phyloP scores from a whole-genome alignment of 352 stramenopile genomes.

The Achlya hypogyna region DNA sequence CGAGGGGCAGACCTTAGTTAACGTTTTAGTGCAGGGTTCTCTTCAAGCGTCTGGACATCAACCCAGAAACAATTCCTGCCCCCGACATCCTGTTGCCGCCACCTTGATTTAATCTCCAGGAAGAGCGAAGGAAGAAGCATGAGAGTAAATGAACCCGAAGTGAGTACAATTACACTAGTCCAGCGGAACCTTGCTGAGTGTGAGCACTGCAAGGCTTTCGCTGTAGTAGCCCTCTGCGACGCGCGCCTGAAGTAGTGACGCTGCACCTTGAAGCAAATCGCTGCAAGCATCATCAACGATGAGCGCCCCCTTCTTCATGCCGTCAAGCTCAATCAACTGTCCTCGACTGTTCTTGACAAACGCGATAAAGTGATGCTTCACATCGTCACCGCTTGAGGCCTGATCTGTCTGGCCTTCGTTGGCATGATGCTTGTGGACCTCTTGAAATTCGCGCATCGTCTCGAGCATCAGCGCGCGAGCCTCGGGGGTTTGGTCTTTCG shows the following conservation, averaged over 20 bases:
- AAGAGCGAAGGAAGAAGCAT: too few species aligned
- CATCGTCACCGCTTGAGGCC: slow-evolving; percentile 3
- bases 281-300: slow-evolving; percentile 1
- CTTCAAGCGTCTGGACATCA: too few species aligned
- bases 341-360: slow-evolving; percentile 10
- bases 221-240: slow-evolving; percentile 13
- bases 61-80: too few species aligned
- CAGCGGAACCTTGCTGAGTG: slow-evolving; percentile 9
- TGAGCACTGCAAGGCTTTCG: slow-evolving; percentile 19
- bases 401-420: background rate
- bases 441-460: slow-evolving; percentile 18
- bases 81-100: too few species aligned
- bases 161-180: background rate
- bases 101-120: too few species aligned
- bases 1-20: too few species aligned
- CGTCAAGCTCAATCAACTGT: slow-evolving; percentile 17
- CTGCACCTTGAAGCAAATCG: slow-evolving; percentile 7
- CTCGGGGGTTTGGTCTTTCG: background rate
- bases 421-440: slow-evolving; percentile 13
- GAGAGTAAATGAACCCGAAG: too few species aligned
- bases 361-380: slow-evolving; percentile 19
- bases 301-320: slow-evolving; percentile 11
- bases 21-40: too few species aligned
- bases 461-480: slow-evolving; percentile 12
- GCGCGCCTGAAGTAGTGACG: background rate